Evolutionary conservation across 441 rosid genomes (phyloP).

Genomic region (Mallotus japonicus): DNA sequence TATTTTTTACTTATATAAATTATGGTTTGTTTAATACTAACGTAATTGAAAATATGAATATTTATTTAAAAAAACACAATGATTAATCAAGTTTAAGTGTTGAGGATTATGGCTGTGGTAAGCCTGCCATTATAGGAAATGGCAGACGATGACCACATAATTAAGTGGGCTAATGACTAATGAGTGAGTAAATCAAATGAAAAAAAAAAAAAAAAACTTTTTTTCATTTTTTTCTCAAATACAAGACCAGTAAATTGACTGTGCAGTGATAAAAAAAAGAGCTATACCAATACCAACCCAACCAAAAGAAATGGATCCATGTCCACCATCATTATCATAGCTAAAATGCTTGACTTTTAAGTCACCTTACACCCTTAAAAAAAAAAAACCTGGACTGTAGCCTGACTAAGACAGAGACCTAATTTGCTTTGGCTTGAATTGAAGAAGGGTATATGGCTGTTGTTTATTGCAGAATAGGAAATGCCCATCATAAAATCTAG

Average conservation of each 20-base stretch:
- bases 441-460: too few species aligned
- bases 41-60: too few species aligned
- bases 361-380: not conserved
- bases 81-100: too few species aligned
- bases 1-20: too few species aligned
- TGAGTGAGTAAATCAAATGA: too few species aligned
- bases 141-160: not conserved
- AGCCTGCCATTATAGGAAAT: not conserved
- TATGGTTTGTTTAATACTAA: too few species aligned
- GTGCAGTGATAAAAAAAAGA: not conserved
- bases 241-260: not conserved
- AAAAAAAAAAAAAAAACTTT: not conserved
- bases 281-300: not conserved
- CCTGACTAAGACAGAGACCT: constrained; percentile 12
- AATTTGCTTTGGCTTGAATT: not conserved
- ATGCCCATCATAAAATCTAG: not conserved
- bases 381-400: not conserved
- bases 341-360: not conserved
- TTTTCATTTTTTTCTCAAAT: not conserved
- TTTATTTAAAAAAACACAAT: too few species aligned
- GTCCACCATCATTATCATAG: not conserved
- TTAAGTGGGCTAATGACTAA: not conserved
- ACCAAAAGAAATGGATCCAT: not conserved
- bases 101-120: not conserved
- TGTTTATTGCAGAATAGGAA: not conserved